Percentiles rank a stretch among this genome's conserved stretches.
These are phyloP conservation scores for Jacaranda mimosifolia DNA, from an alignment of 257 asterid species.

Conservation along the genomic window DNA sequence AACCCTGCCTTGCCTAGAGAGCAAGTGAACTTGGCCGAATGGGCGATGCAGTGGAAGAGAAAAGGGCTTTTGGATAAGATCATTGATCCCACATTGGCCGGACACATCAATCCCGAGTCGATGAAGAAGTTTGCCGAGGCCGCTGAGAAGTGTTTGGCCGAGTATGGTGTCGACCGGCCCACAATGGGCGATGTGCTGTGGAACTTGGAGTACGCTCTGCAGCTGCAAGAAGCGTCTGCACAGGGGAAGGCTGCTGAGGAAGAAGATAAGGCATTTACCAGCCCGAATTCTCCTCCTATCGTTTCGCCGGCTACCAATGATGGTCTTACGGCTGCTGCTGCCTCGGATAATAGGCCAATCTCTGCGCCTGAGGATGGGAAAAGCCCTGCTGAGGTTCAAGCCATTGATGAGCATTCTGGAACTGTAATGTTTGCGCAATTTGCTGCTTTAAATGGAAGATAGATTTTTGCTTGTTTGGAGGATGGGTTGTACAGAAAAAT, in stretches of 20 bases:
- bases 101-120: conserved; percentile 73
- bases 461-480: conserved; percentile 12
- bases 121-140: conserved; percentile 85
- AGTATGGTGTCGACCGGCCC: conserved; percentile 91
- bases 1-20: conserved; percentile 83
- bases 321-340: not conserved
- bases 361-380: conserved; percentile 35
- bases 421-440: conserved; percentile 86
- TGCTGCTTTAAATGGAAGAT: conserved; percentile 74
- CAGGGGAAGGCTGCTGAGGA: conserved; percentile 43
- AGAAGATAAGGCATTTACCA: conserved; percentile 40
- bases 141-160: conserved; percentile 89
- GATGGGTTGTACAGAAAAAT: not conserved
- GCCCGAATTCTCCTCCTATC: conserved; percentile 26
- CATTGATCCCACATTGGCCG: conserved; percentile 73
- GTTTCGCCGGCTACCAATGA: conserved; percentile 11
- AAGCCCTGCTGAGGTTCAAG: conserved; percentile 51
- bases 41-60: conserved; percentile 96
- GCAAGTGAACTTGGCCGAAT: conserved; percentile 94
- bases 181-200: conserved; percentile 96
- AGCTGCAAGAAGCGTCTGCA: conserved; percentile 69
- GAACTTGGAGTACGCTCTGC: conserved; percentile 87
- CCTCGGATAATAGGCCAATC: conserved; percentile 33
- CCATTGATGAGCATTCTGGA: conserved; percentile 75
- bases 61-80: conserved; percentile 82